Conservation (phyloP, 768 basidiomycete species). For the Lentinula lateritia region DNA sequence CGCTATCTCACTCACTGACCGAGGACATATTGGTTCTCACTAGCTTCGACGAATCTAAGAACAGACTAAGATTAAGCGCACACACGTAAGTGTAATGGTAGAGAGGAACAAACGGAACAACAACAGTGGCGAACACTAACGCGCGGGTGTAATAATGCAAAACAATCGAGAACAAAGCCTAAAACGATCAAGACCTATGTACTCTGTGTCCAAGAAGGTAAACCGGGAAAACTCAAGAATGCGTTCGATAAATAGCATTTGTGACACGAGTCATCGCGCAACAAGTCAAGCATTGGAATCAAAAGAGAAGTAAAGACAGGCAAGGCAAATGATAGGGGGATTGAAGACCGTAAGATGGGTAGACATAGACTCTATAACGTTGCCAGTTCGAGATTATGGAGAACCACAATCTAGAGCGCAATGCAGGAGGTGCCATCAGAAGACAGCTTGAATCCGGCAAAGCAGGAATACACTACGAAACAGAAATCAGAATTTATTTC, state of each 20-base stretch:
- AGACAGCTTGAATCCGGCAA: not conserved
- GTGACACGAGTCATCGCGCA: not conserved
- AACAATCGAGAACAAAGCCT: not conserved
- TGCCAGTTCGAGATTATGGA: not conserved
- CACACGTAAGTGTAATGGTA: not conserved
- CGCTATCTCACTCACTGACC: no score
- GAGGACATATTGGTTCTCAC: no score
- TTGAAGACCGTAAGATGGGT: not conserved
- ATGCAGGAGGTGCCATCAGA: slow-evolving; percentile 11
- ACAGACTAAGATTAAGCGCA: not conserved
- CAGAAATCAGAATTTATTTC: not conserved
- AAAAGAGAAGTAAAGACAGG: not conserved
- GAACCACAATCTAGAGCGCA: slow-evolving; percentile 8
- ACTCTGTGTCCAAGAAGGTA: not conserved
- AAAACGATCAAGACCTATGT: not conserved
- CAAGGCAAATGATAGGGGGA: not conserved
- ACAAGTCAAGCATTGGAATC: not conserved
- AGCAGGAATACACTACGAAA: slow-evolving; percentile 3
- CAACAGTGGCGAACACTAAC: not conserved
- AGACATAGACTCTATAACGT: not conserved
- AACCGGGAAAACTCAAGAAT: not conserved
- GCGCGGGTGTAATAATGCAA: not conserved
- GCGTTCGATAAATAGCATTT: not conserved
- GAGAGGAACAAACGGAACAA: not conserved
- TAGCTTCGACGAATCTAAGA: not conserved